Evolutionary conservation across 2,329 filamentous ascomycete species (phyloP), one percentile per base, ranked within the genome.

Genomic region (Cylindrodendrum hubeiense): DNA sequence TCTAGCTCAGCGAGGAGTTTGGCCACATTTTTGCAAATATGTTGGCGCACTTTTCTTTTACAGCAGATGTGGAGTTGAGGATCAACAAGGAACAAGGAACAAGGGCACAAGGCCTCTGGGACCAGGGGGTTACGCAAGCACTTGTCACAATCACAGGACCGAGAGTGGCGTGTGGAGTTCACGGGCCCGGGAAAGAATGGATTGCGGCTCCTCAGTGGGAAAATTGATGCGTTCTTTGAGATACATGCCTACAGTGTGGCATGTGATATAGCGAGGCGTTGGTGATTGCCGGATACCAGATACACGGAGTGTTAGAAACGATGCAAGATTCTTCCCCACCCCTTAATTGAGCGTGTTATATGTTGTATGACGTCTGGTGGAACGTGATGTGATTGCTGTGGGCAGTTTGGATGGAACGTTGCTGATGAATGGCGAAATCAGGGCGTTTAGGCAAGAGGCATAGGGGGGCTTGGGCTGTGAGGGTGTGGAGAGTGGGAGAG

Each of bases 91-190:
- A 43, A 46, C 39, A 46, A 30, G 41, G 34, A n/a, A n/a, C n/a
- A n/a, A n/a, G 56, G 22, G 30, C 22, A 46, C 26, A 34, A 24
- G 53, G 21, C 57, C 33, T 60, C 49, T 10, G 26, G 41, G 49
- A 39, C 44, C 28, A 53, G 50, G 56, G 49, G 21, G 24, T 17
- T 53, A 26, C 39, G 21, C 41, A 28, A 46, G 57, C 47, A 53
- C 15, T 15, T 19, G 39, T 60, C 57, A 60, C 47, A 37, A n/a
- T 46, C 49, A 60, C 57, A 46, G 17, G 28, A 19, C 41, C 41
- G n/a, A 34, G 19, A 17, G 28, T 57, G 47, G 47, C 28, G 28
- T 41, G 19, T 52, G 26, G 37, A 60, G 56, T 34, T 34, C 26
- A 52, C 28, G 34, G 37, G 21, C 19, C 19, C n/a, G 41, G 28